Conservation (phyloP, 2,329 filamentous ascomycete species). For the Aspergillus viridinutans region DNA sequence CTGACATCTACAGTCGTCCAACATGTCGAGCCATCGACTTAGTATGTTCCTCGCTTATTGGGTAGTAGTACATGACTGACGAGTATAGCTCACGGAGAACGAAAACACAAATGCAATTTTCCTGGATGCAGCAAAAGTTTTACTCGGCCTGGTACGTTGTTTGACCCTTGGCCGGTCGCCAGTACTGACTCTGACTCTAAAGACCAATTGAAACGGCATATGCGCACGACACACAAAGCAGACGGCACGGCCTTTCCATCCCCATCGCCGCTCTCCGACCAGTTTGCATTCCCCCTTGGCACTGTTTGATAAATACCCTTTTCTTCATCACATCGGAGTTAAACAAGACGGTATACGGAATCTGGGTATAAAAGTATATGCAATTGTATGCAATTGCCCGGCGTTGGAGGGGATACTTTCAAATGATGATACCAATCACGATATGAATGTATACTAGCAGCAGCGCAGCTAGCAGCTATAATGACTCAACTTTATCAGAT, state of each 20-base stretch:
- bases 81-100: conserved; percentile 35
- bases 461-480: background rate
- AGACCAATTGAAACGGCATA: conserved; percentile 42
- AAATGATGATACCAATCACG: background rate
- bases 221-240: conserved; percentile 35
- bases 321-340: background rate
- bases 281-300: conserved; percentile 16
- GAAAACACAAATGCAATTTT: conserved; percentile 39
- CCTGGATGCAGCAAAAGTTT: conserved; percentile 42
- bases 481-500: background rate
- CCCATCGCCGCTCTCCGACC: conserved; percentile 23
- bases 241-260: conserved; percentile 18
- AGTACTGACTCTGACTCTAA: conserved; percentile 6
- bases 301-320: conserved; percentile 15
- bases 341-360: background rate
- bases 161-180: too few species aligned
- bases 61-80: conserved; percentile 5
- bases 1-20: conserved; percentile 33
- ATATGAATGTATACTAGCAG: conserved; percentile 3
- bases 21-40: conserved; percentile 43
- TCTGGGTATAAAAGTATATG: background rate
- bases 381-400: background rate
- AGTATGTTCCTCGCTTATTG: conserved; percentile 26
- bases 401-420: background rate
- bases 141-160: conserved; percentile 38